phyloP scores from a whole-genome alignment of 148 eudicot species.

The Amaranthus palmeri region DNA sequence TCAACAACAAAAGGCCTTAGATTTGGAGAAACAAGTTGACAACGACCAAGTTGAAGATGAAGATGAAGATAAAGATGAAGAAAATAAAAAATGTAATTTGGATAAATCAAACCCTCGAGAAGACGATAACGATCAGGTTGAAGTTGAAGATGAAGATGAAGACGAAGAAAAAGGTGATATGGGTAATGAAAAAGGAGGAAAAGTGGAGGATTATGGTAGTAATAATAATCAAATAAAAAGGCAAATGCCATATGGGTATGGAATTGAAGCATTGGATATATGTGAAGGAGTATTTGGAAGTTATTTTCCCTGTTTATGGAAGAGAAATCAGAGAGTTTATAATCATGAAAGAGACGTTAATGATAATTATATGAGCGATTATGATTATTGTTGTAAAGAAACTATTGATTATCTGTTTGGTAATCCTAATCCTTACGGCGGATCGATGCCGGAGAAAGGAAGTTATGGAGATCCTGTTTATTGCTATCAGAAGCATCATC shows the following conservation, averaged over 20 bases:
- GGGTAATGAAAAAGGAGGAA: conserved; percentile 2
- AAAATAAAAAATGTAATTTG: no score
- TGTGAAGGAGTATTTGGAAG: conserved; percentile 77
- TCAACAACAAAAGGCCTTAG: no score
- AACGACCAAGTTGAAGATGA: no score
- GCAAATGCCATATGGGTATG: conserved; percentile 51
- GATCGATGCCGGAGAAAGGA: conserved; percentile 24
- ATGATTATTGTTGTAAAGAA: conserved; percentile 40
- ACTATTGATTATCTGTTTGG: conserved; percentile 77
- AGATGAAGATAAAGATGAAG: no score
- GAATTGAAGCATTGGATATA: conserved; percentile 48
- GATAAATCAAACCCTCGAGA: no score
- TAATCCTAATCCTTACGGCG: conserved; percentile 38
- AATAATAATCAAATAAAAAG: conserved; percentile 19
- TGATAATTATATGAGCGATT: conserved; percentile 10
- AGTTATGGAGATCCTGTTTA: conserved; percentile 29
- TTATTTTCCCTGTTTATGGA: conserved; percentile 70
- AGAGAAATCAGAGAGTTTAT: conserved; percentile 22
- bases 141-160: not conserved
- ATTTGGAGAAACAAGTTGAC: no score
- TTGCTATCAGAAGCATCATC: conserved; percentile 27
- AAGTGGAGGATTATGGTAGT: conserved; percentile 11
- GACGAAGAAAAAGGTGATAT: conserved; percentile 13
- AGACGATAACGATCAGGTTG: not conserved
- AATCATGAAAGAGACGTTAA: no score